Conservation (phyloP, 305 asterid species). For the Fraxinus sp. region DNA sequence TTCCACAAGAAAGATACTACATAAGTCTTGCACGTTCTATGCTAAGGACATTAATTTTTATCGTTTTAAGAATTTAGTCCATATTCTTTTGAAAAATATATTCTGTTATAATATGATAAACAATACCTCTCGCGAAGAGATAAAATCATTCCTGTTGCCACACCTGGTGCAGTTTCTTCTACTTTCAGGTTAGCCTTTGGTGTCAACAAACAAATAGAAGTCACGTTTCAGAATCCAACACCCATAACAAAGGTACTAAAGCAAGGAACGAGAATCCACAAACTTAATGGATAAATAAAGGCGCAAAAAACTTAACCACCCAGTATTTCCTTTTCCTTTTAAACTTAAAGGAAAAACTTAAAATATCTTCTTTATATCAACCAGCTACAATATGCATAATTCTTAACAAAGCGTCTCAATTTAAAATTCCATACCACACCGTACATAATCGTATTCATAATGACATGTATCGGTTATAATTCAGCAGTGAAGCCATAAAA, state of each 20-base stretch:
- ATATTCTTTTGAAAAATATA: constrained; percentile 1
- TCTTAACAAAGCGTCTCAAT: background rate
- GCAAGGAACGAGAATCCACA: background rate
- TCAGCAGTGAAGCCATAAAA: background rate
- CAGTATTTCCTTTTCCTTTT: background rate
- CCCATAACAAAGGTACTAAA: background rate
- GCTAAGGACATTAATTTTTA: background rate
- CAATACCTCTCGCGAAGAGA: constrained; percentile 85
- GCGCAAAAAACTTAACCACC: background rate
- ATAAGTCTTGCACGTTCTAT: constrained; percentile 1
- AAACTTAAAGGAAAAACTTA: background rate
- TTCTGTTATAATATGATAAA: constrained; percentile 4
- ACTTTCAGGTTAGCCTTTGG: constrained; percentile 52
- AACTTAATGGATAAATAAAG: constrained; percentile 5
- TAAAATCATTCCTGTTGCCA: constrained; percentile 83
- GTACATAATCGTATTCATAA: background rate
- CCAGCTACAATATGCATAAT: background rate
- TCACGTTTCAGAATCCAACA: background rate
- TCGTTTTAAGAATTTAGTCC: background rate
- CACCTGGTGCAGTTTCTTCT: constrained; percentile 85
- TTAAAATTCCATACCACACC: background rate
- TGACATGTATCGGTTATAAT: background rate
- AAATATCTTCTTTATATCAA: background rate
- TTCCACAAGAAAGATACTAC: constrained; percentile 20
- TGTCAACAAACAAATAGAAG: background rate